These are phyloP conservation scores for Cupressus sempervirens DNA, from an alignment of 75 land plant species.

Conservation along the genomic window DNA sequence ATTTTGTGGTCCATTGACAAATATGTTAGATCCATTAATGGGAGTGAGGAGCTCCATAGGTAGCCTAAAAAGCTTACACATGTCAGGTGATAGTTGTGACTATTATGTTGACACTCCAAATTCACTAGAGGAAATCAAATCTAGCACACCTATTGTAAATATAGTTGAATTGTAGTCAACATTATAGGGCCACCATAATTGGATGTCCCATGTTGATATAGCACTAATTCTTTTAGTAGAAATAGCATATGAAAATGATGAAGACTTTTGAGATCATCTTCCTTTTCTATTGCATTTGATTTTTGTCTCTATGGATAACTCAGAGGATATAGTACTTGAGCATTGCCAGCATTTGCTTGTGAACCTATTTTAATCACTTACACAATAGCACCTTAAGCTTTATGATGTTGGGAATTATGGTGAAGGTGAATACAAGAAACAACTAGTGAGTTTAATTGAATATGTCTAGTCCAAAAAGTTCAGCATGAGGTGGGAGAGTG, in stretches of 20 bases:
- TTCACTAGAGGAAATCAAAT: conserved; percentile 75
- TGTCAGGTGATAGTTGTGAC: conserved; percentile 98
- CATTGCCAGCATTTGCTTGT: conserved; percentile 98
- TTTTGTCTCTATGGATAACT: conserved; percentile 99
- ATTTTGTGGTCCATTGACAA: conserved; percentile 60
- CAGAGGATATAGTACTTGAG: conserved; percentile 95
- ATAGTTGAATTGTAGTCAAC: conserved; percentile 90
- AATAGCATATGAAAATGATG: conserved; percentile 99
- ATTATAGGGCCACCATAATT: conserved; percentile 85
- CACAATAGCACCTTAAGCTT: conserved; percentile 89
- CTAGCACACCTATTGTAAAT: conserved; percentile 62
- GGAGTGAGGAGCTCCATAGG: conserved; percentile 92
- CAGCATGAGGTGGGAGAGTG: conserved; percentile 99
- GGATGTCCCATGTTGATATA: conserved; percentile 94
- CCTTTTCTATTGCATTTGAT: conserved; percentile 96
- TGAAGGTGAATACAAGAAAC: conserved; percentile 97
- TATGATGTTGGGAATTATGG: conserved; percentile 77
- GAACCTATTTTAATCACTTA: conserved; percentile 93
- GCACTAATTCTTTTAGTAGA: conserved; percentile 93
- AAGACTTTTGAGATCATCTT: conserved; percentile 96
- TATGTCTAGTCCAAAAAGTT: conserved; percentile 99
- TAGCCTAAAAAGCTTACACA: conserved; percentile 85
- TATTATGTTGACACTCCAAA: conserved; percentile 86
- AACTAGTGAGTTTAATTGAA: conserved; percentile 93
- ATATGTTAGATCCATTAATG: conserved; percentile 93